Base-by-base conservation (phyloP, 169 alveolate species). In the Cryptosporidium bovis region DNA sequence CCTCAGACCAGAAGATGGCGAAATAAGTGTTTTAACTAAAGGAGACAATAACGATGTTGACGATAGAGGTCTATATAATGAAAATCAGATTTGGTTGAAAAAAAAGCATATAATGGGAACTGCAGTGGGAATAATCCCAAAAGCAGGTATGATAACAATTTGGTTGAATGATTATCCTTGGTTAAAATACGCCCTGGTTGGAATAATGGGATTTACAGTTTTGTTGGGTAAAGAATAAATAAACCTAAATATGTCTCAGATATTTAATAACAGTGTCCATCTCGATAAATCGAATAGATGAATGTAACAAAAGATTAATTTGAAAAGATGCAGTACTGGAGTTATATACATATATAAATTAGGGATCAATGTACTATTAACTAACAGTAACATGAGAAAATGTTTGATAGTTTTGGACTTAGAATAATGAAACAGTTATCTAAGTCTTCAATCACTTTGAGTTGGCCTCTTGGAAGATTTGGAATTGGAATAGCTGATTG, bases 31-130 rank as follows among this genome's bases (percentile, higher is more conserved):
- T 34, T 87, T 97, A 82, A 97, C 99, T 2, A 97, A 97, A 92
- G 99, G 99, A 31, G 99, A 97, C 91, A 97, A 96, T 90, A 97
- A 97, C 91, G 87, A 90, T 55, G 97, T 95, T 46, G 97, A 97
- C 89, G 99, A 97, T 85, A 92, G 99, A 92, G 98, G 97, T 6
- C 92, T 97, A 40, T 97, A 96, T 84, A 92, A 93, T 51, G 90
- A 71, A 83, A 94, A 96, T 60, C 93, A 93, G 58, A 56, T 94
- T 46, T 97, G 96, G 96, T 82, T 97, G 16, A 82, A 91, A 51
- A 90, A 91, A 71, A 89, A 84, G 58, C 94, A 96, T 64, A 90
- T 97, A 44, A 84, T 96, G 92, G 99, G 99, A n/a, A 91, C 93
- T 65, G 94, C 97, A 16, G 91, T 92, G 56, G 97, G 93, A 91